These are phyloP conservation scores for Arthrobotrys conoides DNA, from an alignment of 2,329 filamentous ascomycete genomes.

Conservation along the genomic window DNA sequence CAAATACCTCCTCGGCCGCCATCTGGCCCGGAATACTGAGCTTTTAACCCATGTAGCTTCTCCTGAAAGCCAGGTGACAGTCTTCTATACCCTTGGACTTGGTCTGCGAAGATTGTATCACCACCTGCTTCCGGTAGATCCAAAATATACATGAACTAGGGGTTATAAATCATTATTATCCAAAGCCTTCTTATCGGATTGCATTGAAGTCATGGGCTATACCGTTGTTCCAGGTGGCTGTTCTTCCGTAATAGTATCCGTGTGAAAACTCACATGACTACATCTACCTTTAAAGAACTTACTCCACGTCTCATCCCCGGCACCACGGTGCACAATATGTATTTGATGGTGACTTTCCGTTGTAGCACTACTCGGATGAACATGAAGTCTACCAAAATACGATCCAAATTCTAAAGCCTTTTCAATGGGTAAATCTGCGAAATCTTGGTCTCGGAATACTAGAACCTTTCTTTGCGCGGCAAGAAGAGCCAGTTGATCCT, in stretches of 20 bases:
- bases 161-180: background rate
- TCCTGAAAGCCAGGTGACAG: slow-evolving; percentile 84
- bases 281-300: slow-evolving; percentile 79
- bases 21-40: slow-evolving; percentile 84
- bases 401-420: slow-evolving; percentile 78
- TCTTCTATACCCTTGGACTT: slow-evolving; percentile 83
- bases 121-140: slow-evolving; percentile 75
- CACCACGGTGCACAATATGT: slow-evolving; percentile 84
- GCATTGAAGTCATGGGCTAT: background rate
- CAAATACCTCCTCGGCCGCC: slow-evolving; percentile 77
- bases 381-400: slow-evolving; percentile 85
- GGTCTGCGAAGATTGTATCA: slow-evolving; percentile 86
- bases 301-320: slow-evolving; percentile 74
- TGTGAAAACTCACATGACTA: slow-evolving; percentile 89
- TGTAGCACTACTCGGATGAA: slow-evolving; percentile 75
- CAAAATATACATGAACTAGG: slow-evolving; percentile 82
- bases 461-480: slow-evolving; percentile 84
- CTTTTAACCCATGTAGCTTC: slow-evolving; percentile 83
- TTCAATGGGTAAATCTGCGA: slow-evolving; percentile 77
- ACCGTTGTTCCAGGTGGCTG: slow-evolving; percentile 87
- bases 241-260: slow-evolving; percentile 86
- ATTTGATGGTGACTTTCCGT: slow-evolving; percentile 81
- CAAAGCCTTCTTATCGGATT: background rate
- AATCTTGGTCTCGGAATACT: slow-evolving; percentile 83
- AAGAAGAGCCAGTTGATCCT: slow-evolving; percentile 81